Conservation (phyloP, 495 filamentous ascomycete genomes). For the Pseudevernia furfuracea region DNA sequence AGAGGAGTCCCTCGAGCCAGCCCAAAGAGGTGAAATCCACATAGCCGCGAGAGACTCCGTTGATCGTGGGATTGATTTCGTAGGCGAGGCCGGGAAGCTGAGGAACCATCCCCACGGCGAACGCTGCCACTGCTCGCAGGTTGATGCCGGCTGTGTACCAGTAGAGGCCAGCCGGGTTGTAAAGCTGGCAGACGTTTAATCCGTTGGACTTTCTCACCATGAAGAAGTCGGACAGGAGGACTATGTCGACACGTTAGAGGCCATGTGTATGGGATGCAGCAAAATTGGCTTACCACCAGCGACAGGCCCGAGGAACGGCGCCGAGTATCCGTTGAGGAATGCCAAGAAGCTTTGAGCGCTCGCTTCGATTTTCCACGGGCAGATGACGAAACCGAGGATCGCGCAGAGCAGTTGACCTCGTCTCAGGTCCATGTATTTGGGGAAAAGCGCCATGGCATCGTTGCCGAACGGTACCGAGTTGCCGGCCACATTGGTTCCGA, state of each 20-base stretch:
- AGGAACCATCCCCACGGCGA: slow-evolving; percentile 36
- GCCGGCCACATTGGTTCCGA: slow-evolving; percentile 29
- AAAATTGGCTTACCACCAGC: slow-evolving; percentile 28
- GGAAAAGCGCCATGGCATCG: slow-evolving; percentile 50
- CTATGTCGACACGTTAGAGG: neutral
- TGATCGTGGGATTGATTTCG: slow-evolving; percentile 21
- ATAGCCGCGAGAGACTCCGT: slow-evolving; percentile 6
- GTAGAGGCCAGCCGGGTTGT: slow-evolving; percentile 37
- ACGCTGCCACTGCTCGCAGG: slow-evolving; percentile 34
- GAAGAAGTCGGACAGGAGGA: slow-evolving; percentile 42
- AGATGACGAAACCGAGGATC: slow-evolving; percentile 34
- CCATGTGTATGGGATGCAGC: no score
- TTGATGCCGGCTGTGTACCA: slow-evolving; percentile 39
- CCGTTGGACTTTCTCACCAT: slow-evolving; percentile 34
- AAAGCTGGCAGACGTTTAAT: slow-evolving; percentile 34
- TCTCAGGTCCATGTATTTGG: slow-evolving; percentile 38
- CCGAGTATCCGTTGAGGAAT: slow-evolving; percentile 41
- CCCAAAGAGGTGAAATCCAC: slow-evolving; percentile 12
- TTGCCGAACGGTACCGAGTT: slow-evolving; percentile 52
- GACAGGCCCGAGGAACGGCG: slow-evolving; percentile 40
- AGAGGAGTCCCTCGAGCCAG: slow-evolving; percentile 14
- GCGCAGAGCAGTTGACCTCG: slow-evolving; percentile 32
- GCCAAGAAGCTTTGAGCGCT: slow-evolving; percentile 37
- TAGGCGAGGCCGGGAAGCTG: slow-evolving; percentile 35
- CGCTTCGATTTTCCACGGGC: slow-evolving; percentile 46